Base-by-base conservation (phyloP, 805 yeast genomes). In the Wickerhamomyces bisporus region DNA sequence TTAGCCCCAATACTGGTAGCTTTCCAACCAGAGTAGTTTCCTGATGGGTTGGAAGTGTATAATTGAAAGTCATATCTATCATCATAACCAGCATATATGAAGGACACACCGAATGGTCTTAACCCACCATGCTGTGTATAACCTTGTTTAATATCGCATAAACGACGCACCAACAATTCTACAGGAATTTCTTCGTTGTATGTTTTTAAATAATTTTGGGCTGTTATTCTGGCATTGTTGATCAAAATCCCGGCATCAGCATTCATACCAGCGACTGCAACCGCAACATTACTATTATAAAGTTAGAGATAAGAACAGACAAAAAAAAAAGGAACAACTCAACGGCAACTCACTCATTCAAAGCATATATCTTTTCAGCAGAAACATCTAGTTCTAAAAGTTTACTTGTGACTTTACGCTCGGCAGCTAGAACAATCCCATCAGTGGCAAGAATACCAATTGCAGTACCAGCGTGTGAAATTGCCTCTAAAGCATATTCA, bases 91-190 rank as follows among this genome's bases (percentile, higher is more conserved):
- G 98, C 98, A 57, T 86, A 93, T 43, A 93, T 76, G 64, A 93
- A 89, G 36, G 95, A 84, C 29, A 93, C 98, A 55, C 99, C 98
- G 61, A 88, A 93, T 16, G 99, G 99, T 64, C 99, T 82, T 55
- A 93, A 74, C 26, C 98, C 98, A 58, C 99, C 99, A 58, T 86
- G 95, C 64, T 93, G 99, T 7, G 99, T 93, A 63, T 93, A 93
- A 10, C 98, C 96, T 62, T 93, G 99, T 64, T 93, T 93, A 45
- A 86, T 76, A 64, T 93, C 95, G 66, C 97, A 88, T 46, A 93
- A 71, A 47, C 83, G 73, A 58, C 86, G 86, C 47, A 93, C 96
- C 47, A 93, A 75, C 39, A 81, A 72, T 62, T 88, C 97, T 41
- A 91, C 84, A n/a, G 97, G 97, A 35, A 91, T 85, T 45, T 88